A percentile compares a stretch with the other conserved stretches of the same genome.
Conservation (phyloP, 2,329 filamentous ascomycete genomes). For the Aspergillus udagawae region DNA sequence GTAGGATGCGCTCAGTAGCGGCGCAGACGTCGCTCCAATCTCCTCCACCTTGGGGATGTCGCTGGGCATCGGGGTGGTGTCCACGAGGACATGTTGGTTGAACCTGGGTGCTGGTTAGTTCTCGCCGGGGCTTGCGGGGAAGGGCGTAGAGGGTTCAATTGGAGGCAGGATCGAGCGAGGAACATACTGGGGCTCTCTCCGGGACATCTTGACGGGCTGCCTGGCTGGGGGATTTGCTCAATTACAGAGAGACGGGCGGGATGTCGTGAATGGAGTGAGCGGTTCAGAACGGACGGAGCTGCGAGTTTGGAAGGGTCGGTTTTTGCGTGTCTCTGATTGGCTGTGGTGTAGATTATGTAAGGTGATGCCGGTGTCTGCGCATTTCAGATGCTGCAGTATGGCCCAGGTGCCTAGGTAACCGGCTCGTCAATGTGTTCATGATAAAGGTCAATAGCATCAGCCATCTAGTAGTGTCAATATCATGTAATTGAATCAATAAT, state of each 20-base stretch:
- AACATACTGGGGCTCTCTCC: slow-evolving; percentile 19
- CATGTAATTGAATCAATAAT: not conserved
- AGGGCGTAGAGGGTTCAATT: slow-evolving; percentile 13
- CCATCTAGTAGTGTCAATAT: not conserved
- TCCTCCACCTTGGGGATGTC: slow-evolving; percentile 90
- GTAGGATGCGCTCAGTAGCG: slow-evolving; percentile 85
- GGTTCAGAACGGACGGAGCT: slow-evolving; percentile 21
- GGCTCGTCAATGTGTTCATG: not conserved
- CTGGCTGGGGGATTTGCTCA: not conserved
- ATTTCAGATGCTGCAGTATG: not conserved
- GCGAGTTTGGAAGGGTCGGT: slow-evolving; percentile 29
- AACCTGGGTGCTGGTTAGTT: slow-evolving; percentile 59
- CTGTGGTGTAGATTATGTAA: slow-evolving; percentile 16
- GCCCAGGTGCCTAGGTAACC: not conserved
- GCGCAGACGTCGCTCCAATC: slow-evolving; percentile 87
- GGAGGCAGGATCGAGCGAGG: slow-evolving; percentile 4
- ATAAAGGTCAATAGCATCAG: too few relatives aligned
- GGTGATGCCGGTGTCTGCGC: not conserved
- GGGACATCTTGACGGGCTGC: slow-evolving; percentile 16
- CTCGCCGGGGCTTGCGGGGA: slow-evolving; percentile 11
- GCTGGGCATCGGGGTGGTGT: slow-evolving; percentile 91
- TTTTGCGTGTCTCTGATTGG: slow-evolving; percentile 35
- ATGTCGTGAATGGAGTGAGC: slow-evolving; percentile 11
- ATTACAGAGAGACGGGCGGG: not conserved
- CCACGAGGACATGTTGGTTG: slow-evolving; percentile 88